Conservation (phyloP, 768 basidiomycete genomes). For the Suillus luteus region DNA sequence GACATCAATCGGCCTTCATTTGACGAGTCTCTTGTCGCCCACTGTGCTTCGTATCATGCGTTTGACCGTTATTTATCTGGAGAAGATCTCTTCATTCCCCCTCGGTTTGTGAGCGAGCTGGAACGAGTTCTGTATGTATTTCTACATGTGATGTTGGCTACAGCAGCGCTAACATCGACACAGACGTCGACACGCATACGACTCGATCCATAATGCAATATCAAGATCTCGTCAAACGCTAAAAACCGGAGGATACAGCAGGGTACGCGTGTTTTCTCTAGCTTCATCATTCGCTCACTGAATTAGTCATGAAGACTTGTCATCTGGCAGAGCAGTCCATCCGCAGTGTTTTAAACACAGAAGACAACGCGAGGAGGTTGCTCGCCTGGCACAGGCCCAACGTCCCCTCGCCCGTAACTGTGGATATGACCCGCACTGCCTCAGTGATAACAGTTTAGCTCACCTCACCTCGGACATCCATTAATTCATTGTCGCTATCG, state of each 20-base stretch:
- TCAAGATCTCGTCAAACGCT: conserved; percentile 60
- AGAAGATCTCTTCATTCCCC: conserved; percentile 64
- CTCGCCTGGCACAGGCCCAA: conserved; percentile 51
- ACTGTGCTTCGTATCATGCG: conserved; percentile 70
- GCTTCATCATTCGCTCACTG: conserved; percentile 12
- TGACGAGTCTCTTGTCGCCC: conserved; percentile 65
- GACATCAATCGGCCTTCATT: conserved; percentile 60
- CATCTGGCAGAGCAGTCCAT: conserved; percentile 66
- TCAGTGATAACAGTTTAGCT: not conserved
- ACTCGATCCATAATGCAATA: conserved; percentile 74
- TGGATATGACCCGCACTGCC: not conserved
- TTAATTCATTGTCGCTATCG: not conserved
- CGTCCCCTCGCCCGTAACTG: not conserved
- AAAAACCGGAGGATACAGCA: conserved; percentile 47
- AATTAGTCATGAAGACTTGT: conserved; percentile 48
- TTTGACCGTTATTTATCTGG: conserved; percentile 67
- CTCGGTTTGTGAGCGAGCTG: conserved; percentile 56
- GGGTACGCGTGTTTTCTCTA: conserved; percentile 34
- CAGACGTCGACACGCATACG: conserved; percentile 68
- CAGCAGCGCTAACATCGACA: conserved; percentile 4
- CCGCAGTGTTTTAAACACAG: conserved; percentile 57
- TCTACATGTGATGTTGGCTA: conserved; percentile 4
- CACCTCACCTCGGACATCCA: not conserved
- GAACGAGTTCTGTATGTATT: conserved; percentile 61
- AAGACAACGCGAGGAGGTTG: conserved; percentile 59